Base-by-base conservation (phyloP, 805 yeast genomes). In the Kodamaea leandrae region DNA sequence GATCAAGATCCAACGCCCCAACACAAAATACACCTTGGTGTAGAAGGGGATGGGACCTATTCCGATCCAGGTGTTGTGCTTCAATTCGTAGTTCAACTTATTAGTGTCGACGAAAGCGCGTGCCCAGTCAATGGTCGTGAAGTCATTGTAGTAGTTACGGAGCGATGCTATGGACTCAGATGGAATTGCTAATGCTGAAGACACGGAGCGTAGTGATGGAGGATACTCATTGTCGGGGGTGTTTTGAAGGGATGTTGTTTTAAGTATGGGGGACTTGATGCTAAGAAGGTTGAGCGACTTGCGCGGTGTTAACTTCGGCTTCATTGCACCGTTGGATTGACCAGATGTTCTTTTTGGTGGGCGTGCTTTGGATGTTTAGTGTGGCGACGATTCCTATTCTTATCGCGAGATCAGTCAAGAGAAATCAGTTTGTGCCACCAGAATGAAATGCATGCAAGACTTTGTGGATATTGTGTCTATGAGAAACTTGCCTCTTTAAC, bases 81-180 rank as follows among this genome's bases (percentile, higher is more conserved):
- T 54, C 32, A 77, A 50, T 35, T 58, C 56, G 46, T 60, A 72
- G 45, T 66, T 60, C 28, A 76, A 58, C 29, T 55, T 59, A 25
- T 76, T 69, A 38, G 72, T 73, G 41, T 61, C 59, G 21, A 76
- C 59, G 26, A 68, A 66, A 23, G 77, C 79, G 21, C 68, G 66
- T 2, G 75, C 71, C 82, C 83, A 78, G 56, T 78, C 83, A 13
- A 77, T 74, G 14, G 82, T 76, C 16, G 83, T 77, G 57, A 77
- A 78, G 55, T 78, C 82, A 52, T 78, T 79, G 53, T 78, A 78
- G 60, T 63, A 75, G 47, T 63, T 66, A 18, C 73, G 40, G 13
- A 55, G 33, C 12, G 55, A 18, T 41, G 49, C 52, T 18, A 57
- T 41, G 4, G 53, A 35, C 20, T 47, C 50, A 19, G 55, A 51